phyloP scores from a whole-genome alignment of 23 red algal genomes.

The Porphyridium purpureum region DNA sequence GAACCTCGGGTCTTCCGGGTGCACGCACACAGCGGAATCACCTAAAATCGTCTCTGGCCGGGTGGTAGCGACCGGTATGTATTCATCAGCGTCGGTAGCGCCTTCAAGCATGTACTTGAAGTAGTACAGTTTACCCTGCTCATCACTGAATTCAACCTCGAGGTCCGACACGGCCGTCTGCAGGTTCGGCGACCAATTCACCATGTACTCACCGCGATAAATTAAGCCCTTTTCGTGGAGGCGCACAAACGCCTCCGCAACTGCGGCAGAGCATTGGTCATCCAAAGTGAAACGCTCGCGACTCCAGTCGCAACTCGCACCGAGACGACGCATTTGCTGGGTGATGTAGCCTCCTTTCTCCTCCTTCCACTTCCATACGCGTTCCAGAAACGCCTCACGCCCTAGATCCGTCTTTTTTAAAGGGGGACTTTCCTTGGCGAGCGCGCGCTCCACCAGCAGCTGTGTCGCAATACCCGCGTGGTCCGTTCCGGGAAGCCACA shows the following conservation, averaged over 20 bases:
- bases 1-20: constrained; percentile 69
- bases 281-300: constrained; percentile 77
- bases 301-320: constrained; percentile 85
- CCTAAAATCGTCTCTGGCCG: constrained; percentile 94
- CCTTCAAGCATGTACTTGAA: constrained; percentile 49
- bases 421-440: constrained; percentile 20
- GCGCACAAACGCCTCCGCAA: constrained; percentile 77
- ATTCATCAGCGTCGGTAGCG: constrained; percentile 3
- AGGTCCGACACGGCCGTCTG: constrained; percentile 90
- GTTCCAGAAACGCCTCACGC: constrained; percentile 71
- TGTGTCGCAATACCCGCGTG: constrained; percentile 99
- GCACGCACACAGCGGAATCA: constrained; percentile 84
- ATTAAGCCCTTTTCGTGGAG: constrained; percentile 69
- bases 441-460: constrained; percentile 63
- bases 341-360: constrained; percentile 87
- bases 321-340: constrained; percentile 77
- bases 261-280: constrained; percentile 26
- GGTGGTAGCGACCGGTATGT: constrained; percentile 75
- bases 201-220: constrained; percentile 89
- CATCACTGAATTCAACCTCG: constrained; percentile 88
- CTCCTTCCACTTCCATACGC: constrained; percentile 93
- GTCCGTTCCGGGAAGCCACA: constrained; percentile 93
- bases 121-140: constrained; percentile 86
- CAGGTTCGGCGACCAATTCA: constrained; percentile 91
- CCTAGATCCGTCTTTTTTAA: constrained; percentile 34